Percentiles rank a stretch among this genome's conserved stretches.
These are phyloP conservation scores for Artemisia princeps DNA, from an alignment of 140 eudicot species.

Conservation along the genomic window DNA sequence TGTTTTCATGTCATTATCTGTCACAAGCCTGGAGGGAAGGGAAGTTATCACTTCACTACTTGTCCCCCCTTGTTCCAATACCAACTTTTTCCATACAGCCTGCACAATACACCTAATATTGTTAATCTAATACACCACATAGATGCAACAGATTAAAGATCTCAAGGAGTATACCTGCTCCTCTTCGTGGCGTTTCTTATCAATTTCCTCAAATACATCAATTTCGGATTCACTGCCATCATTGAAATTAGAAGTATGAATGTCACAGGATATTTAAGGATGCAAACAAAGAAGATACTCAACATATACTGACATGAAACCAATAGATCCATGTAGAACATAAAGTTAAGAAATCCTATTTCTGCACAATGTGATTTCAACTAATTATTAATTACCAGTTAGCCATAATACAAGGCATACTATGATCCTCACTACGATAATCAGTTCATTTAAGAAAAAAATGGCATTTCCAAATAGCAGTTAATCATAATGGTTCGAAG, in stretches of 20 bases:
- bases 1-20: conserved; percentile 67
- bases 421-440: not conserved
- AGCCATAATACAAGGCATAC: not conserved
- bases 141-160: not conserved
- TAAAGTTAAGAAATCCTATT: not conserved
- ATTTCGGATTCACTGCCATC: conserved; percentile 77
- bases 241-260: conserved; percentile 13
- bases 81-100: conserved; percentile 63
- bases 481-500: not conserved
- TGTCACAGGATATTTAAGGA: conserved; percentile 10
- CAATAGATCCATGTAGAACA: not conserved
- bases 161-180: conserved; percentile 59
- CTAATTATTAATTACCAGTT: not conserved
- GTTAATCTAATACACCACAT: conserved; percentile 9
- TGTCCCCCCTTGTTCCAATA: conserved; percentile 37
- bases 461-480: not conserved
- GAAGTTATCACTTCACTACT: conserved; percentile 43
- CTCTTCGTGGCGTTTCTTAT: conserved; percentile 71
- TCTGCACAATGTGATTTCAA: not conserved
- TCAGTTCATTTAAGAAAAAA: not conserved
- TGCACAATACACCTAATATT: conserved; percentile 28
- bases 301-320: conserved; percentile 10
- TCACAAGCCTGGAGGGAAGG: conserved; percentile 77
- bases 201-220: conserved; percentile 80
- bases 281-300: conserved; percentile 8